Percentiles rank a stretch among this genome's conserved stretches.
Evolutionary conservation across 352 stramenopile genomes (phyloP).

Genomic region (Phytophthora nicotianae): DNA sequence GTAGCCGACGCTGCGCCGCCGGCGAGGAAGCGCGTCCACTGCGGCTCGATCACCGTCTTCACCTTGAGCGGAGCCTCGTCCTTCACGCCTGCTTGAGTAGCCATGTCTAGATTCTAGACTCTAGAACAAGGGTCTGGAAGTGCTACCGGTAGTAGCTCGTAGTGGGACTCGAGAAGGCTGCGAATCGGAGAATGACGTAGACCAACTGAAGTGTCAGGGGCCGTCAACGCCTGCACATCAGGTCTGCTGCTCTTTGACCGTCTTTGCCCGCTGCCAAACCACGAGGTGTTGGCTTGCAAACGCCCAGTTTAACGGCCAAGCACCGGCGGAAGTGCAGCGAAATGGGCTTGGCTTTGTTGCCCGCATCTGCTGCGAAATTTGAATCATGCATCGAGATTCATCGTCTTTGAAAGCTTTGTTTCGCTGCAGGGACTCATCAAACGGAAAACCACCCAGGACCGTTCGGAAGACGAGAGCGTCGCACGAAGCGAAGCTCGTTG

Average conservation of each 20-base stretch:
- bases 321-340: slow-evolving; percentile 21
- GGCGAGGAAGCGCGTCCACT: slow-evolving; percentile 74
- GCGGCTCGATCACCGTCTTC: slow-evolving; percentile 53
- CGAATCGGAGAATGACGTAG: slow-evolving; percentile 29
- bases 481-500: background rate
- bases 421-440: slow-evolving; percentile 6
- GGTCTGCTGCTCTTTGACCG: slow-evolving; percentile 30
- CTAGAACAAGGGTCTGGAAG: too few species aligned
- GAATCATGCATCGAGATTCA: slow-evolving; percentile 20
- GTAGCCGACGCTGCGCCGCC: slow-evolving; percentile 70
- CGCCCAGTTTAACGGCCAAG: slow-evolving; percentile 14
- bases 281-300: background rate
- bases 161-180: slow-evolving; percentile 5
- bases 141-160: too few species aligned
- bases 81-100: slow-evolving; percentile 33
- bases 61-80: slow-evolving; percentile 47
- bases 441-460: background rate
- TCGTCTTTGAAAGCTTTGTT: slow-evolving; percentile 1
- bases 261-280: slow-evolving; percentile 19
- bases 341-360: slow-evolving; percentile 33
- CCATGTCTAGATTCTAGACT: too few species aligned
- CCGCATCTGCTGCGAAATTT: slow-evolving; percentile 29
- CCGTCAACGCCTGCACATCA: slow-evolving; percentile 16
- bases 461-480: slow-evolving; percentile 11
- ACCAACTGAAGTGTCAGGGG: slow-evolving; percentile 17